phyloP scores from a whole-genome alignment of 1,284 basidiomycete genomes.

The Cryptococcus neoformans region DNA sequence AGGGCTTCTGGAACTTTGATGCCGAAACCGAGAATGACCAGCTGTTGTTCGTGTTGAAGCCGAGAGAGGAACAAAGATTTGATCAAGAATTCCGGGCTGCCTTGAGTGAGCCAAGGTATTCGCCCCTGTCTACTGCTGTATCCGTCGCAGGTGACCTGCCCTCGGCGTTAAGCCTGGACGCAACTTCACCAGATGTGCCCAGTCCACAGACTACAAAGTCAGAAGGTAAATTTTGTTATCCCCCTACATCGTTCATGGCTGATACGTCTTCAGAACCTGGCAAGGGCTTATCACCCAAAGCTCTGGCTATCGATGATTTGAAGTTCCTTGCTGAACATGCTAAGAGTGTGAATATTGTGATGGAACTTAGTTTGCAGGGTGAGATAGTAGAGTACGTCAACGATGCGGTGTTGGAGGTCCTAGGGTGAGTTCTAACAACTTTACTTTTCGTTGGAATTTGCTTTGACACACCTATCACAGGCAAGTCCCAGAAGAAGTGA shows the following conservation, averaged over 20 bases:
- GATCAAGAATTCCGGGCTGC: constrained; percentile 29
- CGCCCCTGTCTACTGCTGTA: constrained; percentile 11
- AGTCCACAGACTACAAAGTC: constrained; percentile 11
- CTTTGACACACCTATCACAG: background rate
- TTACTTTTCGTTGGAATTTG: background rate
- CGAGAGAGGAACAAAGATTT: constrained; percentile 44
- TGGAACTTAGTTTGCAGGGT: constrained; percentile 91
- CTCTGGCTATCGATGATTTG: constrained; percentile 77
- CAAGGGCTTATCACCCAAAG: constrained; percentile 44
- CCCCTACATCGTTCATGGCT: background rate
- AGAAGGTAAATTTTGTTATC: background rate
- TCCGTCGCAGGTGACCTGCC: constrained; percentile 14
- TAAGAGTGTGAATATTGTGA: constrained; percentile 89
- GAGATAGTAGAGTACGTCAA: constrained; percentile 87
- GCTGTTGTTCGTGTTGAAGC: constrained; percentile 82
- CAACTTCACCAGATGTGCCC: constrained; percentile 13
- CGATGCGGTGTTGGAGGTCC: constrained; percentile 83
- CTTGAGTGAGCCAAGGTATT: constrained; percentile 10
- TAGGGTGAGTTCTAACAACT: constrained; percentile 66
- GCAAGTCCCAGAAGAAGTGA: constrained; percentile 75
- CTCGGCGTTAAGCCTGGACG: constrained; percentile 16
- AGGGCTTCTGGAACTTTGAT: constrained; percentile 99
- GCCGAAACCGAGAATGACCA: constrained; percentile 71
- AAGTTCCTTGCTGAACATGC: constrained; percentile 85
- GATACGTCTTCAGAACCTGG: background rate